Evolutionary conservation across 345 rosid genomes (phyloP).

Genomic region (Eucalyptus pumila): DNA sequence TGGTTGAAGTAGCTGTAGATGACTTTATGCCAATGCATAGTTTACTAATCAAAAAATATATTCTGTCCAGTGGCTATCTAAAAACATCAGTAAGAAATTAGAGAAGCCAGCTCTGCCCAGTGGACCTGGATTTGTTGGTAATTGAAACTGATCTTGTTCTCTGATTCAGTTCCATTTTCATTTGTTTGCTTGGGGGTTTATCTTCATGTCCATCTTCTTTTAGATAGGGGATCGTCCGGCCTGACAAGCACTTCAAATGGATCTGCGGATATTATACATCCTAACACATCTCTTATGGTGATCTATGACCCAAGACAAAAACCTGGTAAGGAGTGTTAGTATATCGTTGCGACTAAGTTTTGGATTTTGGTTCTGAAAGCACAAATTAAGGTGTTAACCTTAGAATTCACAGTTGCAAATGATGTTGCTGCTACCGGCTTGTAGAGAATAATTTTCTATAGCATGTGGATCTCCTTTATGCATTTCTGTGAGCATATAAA

Average conservation of each 20-base stretch:
- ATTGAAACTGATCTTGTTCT: not conserved
- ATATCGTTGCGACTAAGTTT: not conserved
- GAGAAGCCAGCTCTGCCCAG: conserved; percentile 42
- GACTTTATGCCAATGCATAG: not conserved
- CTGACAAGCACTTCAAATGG: conserved; percentile 17
- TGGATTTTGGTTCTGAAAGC: not conserved
- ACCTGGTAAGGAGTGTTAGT: conserved; percentile 25
- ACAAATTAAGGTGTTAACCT: not conserved
- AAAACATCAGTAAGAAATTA: conserved; percentile 56
- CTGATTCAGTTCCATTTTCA: not conserved
- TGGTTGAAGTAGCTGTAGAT: not conserved
- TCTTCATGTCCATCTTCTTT: not conserved
- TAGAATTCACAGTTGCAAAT: not conserved
- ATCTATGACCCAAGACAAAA: conserved; percentile 67
- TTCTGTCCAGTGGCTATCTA: conserved; percentile 52
- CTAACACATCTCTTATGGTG: conserved; percentile 65
- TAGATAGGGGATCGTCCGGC: conserved; percentile 16
- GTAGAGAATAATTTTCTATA: not conserved
- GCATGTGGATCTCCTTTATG: not conserved
- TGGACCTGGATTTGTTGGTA: conserved; percentile 41
- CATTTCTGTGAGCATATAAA: not conserved
- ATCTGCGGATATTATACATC: conserved; percentile 40
- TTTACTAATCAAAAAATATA: not conserved
- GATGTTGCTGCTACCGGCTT: not conserved
- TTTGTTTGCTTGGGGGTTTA: not conserved